Evolutionary conservation across 2,329 filamentous ascomycete genomes (phyloP), one percentile per base, ranked within the genome.

Genomic region (Hymenoscyphus salicellus): DNA sequence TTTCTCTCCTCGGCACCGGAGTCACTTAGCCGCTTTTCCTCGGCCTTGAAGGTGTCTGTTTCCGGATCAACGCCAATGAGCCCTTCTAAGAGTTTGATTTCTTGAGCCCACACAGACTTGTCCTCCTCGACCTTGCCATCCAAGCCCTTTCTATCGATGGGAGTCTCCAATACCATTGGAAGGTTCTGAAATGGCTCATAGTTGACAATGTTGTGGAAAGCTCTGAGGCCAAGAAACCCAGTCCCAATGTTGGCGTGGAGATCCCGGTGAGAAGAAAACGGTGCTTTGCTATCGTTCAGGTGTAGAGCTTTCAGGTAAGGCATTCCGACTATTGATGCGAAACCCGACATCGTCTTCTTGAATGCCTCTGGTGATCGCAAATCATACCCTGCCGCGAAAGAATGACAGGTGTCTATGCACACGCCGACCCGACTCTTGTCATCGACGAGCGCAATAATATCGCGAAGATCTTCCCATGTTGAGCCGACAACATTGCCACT

Each of bases 241-340:
- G 93, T 96, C 30, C 95, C 95, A 68, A 99, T 98, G 75, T 97
- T 98, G 69, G 94, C 93, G 78, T 99, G 95, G 1, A 98, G 79
- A 75, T 99, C 95, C 49, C 93, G 87, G 69, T 92, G 86, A 41
- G 92, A 95, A 52, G 79, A 82, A 33, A 96, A 82, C 0, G 95
- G 94, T 0, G 93, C 92, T 78, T 98, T 99, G 79, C 91, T 96
- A 78, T 99, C 95, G 77, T 99, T 99, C 52, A 99, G 72, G 77
- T 99, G 95, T 63, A 98, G 82, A 0, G 95, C 95, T 66, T 87
- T 88, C 7, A 99, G 84, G 72, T 96, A 97, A 61, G 86, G 79
- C 33, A 89, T 77, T 0, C 95, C 95, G 10, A 99, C 89, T 5
- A 89, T 80, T 10, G 85, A 75, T 70, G 96, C 89, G 71, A 99